These are phyloP conservation scores for Eragrostis curvula DNA, from an alignment of 176 grass and related monocot genomes.

Conservation along the genomic window DNA sequence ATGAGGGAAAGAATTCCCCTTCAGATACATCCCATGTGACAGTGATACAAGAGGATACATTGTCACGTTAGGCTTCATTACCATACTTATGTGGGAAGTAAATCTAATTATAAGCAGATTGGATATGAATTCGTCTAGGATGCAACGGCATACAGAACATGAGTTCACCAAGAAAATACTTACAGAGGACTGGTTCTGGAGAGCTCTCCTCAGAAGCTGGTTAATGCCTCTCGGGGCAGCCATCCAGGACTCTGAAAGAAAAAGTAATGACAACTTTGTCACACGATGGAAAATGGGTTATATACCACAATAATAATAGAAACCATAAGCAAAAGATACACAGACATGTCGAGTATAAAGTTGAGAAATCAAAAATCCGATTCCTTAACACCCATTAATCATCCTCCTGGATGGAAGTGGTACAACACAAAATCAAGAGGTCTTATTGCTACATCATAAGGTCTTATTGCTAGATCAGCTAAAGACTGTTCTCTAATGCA, in stretches of 20 bases:
- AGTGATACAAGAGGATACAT: neutral
- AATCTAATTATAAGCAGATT: conserved; percentile 3
- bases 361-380: neutral
- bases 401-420: neutral
- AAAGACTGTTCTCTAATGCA: neutral
- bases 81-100: neutral
- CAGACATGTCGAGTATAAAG: neutral
- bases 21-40: neutral
- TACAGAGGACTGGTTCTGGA: conserved; percentile 71
- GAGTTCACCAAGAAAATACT: conserved; percentile 24
- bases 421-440: neutral
- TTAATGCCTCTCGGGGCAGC: conserved; percentile 63
- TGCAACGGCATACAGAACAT: neutral
- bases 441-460: too few species aligned
- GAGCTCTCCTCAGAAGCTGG: conserved; percentile 75
- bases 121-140: too few species aligned
- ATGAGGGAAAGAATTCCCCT: neutral
- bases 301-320: neutral
- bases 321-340: neutral
- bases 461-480: neutral
- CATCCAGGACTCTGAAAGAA: conserved; percentile 55
- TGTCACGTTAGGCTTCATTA: neutral
- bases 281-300: neutral
- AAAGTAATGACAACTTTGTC: neutral
- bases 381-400: neutral